Evolutionary conservation across 345 rosid genomes (phyloP).

Genomic region (Rhodomyrtus tomentosa): DNA sequence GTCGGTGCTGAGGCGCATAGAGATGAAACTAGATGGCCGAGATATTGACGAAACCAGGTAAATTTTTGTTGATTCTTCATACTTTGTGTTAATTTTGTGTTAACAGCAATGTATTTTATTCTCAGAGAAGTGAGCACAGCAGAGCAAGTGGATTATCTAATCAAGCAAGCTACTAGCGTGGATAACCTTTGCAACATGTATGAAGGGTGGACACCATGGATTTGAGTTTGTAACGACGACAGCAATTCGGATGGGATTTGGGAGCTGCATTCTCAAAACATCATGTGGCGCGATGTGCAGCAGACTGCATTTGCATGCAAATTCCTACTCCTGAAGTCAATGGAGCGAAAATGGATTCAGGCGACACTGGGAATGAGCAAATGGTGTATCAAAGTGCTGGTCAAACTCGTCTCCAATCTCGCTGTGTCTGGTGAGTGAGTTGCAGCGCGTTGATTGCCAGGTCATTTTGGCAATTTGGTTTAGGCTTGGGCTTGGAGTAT

Average conservation of each 20-base stretch:
- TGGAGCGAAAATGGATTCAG: not conserved
- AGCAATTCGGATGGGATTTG: not conserved
- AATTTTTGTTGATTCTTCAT: not conserved
- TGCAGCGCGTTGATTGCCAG: not conserved
- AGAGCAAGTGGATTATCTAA: constrained; percentile 83
- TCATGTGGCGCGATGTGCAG: not conserved
- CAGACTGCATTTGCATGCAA: not conserved
- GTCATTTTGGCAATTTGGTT: not conserved
- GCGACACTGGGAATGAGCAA: not conserved
- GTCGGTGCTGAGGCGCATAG: constrained; percentile 63
- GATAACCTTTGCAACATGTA: constrained; percentile 97
- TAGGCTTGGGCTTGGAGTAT: not conserved
- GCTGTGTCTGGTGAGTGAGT: not conserved
- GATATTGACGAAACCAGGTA: constrained; percentile 63
- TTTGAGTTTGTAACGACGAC: constrained; percentile 23
- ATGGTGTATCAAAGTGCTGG: not conserved
- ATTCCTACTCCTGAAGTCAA: not conserved
- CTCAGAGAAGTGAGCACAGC: constrained; percentile 52
- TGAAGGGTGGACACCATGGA: constrained; percentile 99
- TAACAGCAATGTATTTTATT: not conserved
- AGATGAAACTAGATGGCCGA: constrained; percentile 77
- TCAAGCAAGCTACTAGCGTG: constrained; percentile 72
- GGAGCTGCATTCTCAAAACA: not conserved
- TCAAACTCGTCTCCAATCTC: not conserved
- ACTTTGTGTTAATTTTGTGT: not conserved